Evolutionary conservation across 2,329 filamentous ascomycete species (phyloP).

Genomic region (Cercospora sp.): DNA sequence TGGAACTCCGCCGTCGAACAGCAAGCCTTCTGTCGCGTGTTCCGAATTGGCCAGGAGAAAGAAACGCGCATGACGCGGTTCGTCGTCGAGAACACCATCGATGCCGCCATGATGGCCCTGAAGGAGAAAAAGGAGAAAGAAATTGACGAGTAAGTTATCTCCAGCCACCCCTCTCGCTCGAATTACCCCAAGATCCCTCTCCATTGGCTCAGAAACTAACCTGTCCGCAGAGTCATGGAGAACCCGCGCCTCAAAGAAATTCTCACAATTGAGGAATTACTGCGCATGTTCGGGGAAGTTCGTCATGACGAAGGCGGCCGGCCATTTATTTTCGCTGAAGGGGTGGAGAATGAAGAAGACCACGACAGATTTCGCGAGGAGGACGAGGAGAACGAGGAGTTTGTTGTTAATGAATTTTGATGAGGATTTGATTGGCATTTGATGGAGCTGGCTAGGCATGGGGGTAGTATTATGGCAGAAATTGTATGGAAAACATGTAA

Average conservation of each 20-base stretch:
- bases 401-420: constrained; percentile 3
- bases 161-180: neutral
- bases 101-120: constrained; percentile 57
- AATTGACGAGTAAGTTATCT: constrained; percentile 38
- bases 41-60: constrained; percentile 64
- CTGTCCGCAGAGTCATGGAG: constrained; percentile 39
- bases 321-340: constrained; percentile 46
- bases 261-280: constrained; percentile 44
- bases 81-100: constrained; percentile 58
- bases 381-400: constrained; percentile 3
- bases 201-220: neutral
- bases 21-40: constrained; percentile 59
- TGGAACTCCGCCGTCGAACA: constrained; percentile 56
- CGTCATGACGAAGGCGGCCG: constrained; percentile 42
- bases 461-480: neutral
- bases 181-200: neutral
- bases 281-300: constrained; percentile 51
- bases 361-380: constrained; percentile 5
- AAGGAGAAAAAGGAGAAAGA: constrained; percentile 57
- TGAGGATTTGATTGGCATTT: neutral
- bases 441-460: fast-evolving
- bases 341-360: constrained; percentile 28
- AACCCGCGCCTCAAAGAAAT: constrained; percentile 43
- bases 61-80: constrained; percentile 62
- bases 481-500: neutral